Evolutionary conservation across 73 alveolate genomes (phyloP).

Genomic region (Uronychia binucleata): DNA sequence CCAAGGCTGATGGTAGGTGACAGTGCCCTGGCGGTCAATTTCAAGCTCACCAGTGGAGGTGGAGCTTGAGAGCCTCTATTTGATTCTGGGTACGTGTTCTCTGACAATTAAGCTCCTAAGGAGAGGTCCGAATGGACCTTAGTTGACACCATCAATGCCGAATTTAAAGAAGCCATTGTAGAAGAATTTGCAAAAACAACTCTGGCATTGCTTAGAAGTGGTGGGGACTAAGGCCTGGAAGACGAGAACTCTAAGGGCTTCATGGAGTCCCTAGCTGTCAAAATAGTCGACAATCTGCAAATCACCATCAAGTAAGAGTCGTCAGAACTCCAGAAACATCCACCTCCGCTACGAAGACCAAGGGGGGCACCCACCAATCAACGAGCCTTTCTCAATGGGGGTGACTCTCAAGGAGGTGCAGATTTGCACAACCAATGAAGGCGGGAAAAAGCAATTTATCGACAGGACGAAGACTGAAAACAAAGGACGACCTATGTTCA

Average conservation of each 20-base stretch:
- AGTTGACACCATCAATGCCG: slow-evolving; percentile 38
- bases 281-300: slow-evolving; percentile 93
- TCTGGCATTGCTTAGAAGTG: slow-evolving; percentile 2
- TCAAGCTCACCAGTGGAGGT: slow-evolving; percentile 94
- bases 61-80: slow-evolving; percentile 78
- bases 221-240: slow-evolving; percentile 31
- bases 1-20: too few relatives aligned
- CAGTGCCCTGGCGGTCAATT: slow-evolving; percentile 93
- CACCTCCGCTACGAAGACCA: slow-evolving; percentile 91
- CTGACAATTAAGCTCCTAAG: too few relatives aligned
- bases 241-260: slow-evolving; percentile 79
- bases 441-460: slow-evolving; percentile 87
- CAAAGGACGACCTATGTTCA: slow-evolving; percentile 58
- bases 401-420: slow-evolving; percentile 88
- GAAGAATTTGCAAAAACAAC: slow-evolving; percentile 55
- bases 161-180: slow-evolving; percentile 49
- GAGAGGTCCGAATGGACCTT: slow-evolving; percentile 67
- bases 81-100: too few relatives aligned
- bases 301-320: slow-evolving; percentile 81
- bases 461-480: slow-evolving; percentile 83
- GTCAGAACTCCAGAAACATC: too few relatives aligned
- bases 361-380: slow-evolving; percentile 26
- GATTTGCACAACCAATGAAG: slow-evolving; percentile 84
- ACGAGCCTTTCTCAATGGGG: slow-evolving; percentile 80
- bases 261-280: slow-evolving; percentile 82